phyloP scores from a whole-genome alignment of 768 basidiomycete species.

The Podaxis sp. region DNA sequence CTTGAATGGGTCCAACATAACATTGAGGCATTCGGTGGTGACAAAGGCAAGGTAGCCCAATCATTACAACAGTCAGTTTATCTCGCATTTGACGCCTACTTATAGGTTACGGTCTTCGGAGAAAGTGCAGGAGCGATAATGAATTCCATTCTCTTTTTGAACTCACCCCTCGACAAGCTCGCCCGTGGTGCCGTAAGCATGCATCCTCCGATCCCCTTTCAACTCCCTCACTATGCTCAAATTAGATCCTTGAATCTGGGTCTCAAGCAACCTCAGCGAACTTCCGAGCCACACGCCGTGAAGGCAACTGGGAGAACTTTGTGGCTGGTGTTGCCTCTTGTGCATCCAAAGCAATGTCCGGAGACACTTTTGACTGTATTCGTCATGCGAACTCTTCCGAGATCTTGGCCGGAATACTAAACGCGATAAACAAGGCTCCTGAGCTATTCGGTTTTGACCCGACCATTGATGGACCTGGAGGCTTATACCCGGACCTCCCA shows the following conservation, averaged over 20 bases:
- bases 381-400: slow-evolving; percentile 19
- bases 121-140: slow-evolving; percentile 51
- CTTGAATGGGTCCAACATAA: slow-evolving; percentile 56
- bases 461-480: slow-evolving; percentile 36
- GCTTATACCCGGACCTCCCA: slow-evolving; percentile 34
- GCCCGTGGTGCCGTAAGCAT: slow-evolving; percentile 28
- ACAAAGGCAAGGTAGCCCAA: slow-evolving; percentile 25
- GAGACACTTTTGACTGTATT: slow-evolving; percentile 32
- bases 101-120: slow-evolving; percentile 48
- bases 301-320: slow-evolving; percentile 34
- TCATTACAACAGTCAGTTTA: background rate
- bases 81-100: background rate
- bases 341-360: slow-evolving; percentile 17
- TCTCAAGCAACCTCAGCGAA: slow-evolving; percentile 31
- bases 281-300: slow-evolving; percentile 25
- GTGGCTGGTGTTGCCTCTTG: slow-evolving; percentile 32
- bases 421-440: slow-evolving; percentile 13
- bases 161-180: slow-evolving; percentile 25
- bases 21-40: slow-evolving; percentile 57
- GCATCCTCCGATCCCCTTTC: background rate
- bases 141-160: slow-evolving; percentile 35
- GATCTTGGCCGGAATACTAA: slow-evolving; percentile 18
- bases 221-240: background rate
- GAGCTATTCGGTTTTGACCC: slow-evolving; percentile 28
- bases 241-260: slow-evolving; percentile 37